Conservation (phyloP, 805 yeast species). For the Hermanozyma aechmeae region DNA sequence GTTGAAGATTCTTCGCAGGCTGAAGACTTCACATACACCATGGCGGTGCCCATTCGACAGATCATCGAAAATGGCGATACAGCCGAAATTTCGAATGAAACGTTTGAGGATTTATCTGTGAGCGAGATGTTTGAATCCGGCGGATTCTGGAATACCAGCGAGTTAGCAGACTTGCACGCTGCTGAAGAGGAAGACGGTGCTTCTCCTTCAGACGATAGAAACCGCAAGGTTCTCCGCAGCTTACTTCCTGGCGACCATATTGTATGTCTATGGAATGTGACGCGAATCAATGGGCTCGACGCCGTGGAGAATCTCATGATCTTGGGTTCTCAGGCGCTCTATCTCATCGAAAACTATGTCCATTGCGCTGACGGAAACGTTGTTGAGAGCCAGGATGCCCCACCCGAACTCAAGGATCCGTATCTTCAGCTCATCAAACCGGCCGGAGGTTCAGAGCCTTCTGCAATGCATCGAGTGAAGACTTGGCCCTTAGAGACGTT, state of each 20-base stretch:
- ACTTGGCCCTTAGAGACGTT: slow-evolving; percentile 25
- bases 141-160: neutral
- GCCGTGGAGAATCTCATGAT: slow-evolving; percentile 70
- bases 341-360: slow-evolving; percentile 63
- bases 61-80: neutral
- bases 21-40: slow-evolving; percentile 32
- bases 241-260: slow-evolving; percentile 64
- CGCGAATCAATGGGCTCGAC: slow-evolving; percentile 68
- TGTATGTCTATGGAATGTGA: slow-evolving; percentile 63
- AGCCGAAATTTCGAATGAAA: neutral
- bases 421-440: slow-evolving; percentile 57
- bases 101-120: neutral
- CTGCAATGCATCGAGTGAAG: too few species aligned
- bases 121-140: neutral
- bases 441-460: slow-evolving; percentile 44
- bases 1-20: slow-evolving; percentile 42
- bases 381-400: slow-evolving; percentile 58
- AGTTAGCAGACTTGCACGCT: neutral
- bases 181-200: slow-evolving; percentile 3
- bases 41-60: slow-evolving; percentile 28
- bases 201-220: slow-evolving; percentile 48
- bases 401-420: slow-evolving; percentile 53
- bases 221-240: slow-evolving; percentile 64
- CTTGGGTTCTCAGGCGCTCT: slow-evolving; percentile 54
- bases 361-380: slow-evolving; percentile 44